These are phyloP conservation scores for Boletus edulis DNA, from an alignment of 768 basidiomycete genomes.

Conservation along the genomic window DNA sequence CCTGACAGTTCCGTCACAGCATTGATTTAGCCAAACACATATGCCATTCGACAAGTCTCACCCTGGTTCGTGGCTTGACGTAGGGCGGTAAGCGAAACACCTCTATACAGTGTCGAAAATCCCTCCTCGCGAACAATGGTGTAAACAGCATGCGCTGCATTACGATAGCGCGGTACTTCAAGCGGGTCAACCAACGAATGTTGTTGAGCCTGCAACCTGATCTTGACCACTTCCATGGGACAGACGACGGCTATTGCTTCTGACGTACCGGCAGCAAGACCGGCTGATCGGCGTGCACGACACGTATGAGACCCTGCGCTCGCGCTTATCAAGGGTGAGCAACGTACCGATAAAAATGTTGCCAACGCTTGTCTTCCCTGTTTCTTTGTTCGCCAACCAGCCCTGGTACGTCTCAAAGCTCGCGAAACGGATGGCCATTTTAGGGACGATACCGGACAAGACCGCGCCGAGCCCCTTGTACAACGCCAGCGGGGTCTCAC, in stretches of 20 bases:
- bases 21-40: not conserved
- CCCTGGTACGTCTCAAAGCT: constrained; percentile 95
- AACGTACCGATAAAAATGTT: constrained; percentile 82
- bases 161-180: constrained; percentile 90
- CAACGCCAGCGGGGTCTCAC: constrained; percentile 92
- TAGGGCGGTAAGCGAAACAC: constrained; percentile 89
- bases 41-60: constrained; percentile 22
- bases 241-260: constrained; percentile 95
- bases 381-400: constrained; percentile 69
- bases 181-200: constrained; percentile 96
- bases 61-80: constrained; percentile 99
- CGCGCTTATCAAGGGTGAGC: not conserved
- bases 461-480: constrained; percentile 99
- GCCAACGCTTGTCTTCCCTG: constrained; percentile 77
- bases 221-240: constrained; percentile 99
- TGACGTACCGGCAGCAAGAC: constrained; percentile 91
- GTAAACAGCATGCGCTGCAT: constrained; percentile 95
- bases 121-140: constrained; percentile 95
- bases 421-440: constrained; percentile 99
- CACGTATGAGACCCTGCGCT: not conserved
- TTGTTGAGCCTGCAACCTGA: constrained; percentile 94
- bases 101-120: constrained; percentile 78
- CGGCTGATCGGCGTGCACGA: constrained; percentile 53
- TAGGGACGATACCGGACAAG: constrained; percentile 94
- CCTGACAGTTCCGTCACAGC: constrained; percentile 40